A percentile compares a stretch with the other conserved stretches of the same genome.
Conservation (phyloP, 2,329 filamentous ascomycete genomes). For the Arachnopeziza araneosa region DNA sequence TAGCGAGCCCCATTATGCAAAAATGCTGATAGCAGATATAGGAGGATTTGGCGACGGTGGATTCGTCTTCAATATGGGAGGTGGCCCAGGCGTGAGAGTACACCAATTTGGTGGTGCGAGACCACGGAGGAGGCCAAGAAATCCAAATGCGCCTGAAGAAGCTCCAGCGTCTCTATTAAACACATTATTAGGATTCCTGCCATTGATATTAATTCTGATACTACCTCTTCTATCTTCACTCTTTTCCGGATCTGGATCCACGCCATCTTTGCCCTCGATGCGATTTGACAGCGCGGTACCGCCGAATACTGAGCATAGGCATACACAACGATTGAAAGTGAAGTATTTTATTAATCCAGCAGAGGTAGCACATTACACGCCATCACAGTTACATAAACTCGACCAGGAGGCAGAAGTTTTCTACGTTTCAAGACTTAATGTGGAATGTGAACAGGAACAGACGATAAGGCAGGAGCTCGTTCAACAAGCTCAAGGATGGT, state of each 20-base stretch:
- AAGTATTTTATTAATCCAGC: slow-evolving; percentile 80
- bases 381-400: slow-evolving; percentile 64
- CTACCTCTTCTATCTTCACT: slow-evolving; percentile 77
- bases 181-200: slow-evolving; percentile 70
- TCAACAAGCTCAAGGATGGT: slow-evolving; percentile 66
- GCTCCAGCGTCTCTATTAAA: slow-evolving; percentile 43
- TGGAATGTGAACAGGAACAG: slow-evolving; percentile 71
- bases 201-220: slow-evolving; percentile 83
- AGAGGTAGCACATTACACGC: slow-evolving; percentile 66
- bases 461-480: slow-evolving; percentile 48
- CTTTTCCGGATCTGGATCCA: slow-evolving; percentile 53
- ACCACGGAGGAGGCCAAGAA: slow-evolving; percentile 70
- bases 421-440: slow-evolving; percentile 61
- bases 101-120: slow-evolving; percentile 87
- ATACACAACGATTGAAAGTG: slow-evolving; percentile 64
- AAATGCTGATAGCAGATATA: slow-evolving; percentile 9
- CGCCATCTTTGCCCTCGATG: slow-evolving; percentile 60
- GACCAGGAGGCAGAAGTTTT: slow-evolving; percentile 73
- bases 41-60: slow-evolving; percentile 67
- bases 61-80: slow-evolving; percentile 93
- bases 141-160: slow-evolving; percentile 48
- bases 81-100: slow-evolving; percentile 84
- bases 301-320: slow-evolving; percentile 70
- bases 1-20: not conserved
- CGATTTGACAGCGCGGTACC: slow-evolving; percentile 66